Percentiles rank a stretch among this genome's conserved stretches.
phyloP scores from a whole-genome alignment of 139 green algal genomes.

The Yamagishiella unicocca region DNA sequence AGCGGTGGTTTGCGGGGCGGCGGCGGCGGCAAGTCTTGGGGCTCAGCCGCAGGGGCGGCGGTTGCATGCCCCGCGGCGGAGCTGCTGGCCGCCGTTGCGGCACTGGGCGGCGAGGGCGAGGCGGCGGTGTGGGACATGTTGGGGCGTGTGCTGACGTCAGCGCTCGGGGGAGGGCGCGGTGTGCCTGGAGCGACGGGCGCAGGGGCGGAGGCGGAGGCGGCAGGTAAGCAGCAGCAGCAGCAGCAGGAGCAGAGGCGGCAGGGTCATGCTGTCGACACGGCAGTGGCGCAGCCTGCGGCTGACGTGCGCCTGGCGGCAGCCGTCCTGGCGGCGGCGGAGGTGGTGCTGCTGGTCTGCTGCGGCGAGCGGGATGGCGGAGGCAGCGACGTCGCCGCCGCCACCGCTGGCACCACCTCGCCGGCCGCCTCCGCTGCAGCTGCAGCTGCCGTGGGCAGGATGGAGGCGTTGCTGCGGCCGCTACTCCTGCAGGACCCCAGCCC shows the following conservation, averaged over 20 bases:
- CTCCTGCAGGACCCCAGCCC: background rate
- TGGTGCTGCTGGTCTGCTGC: background rate
- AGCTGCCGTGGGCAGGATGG: background rate
- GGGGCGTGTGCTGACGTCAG: background rate
- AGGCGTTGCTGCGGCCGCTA: background rate
- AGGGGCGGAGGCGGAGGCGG: background rate
- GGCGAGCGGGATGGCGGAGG: background rate
- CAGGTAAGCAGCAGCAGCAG: background rate
- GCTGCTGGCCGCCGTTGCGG: constrained; percentile 15
- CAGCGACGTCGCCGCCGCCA: background rate
- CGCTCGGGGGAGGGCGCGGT: background rate
- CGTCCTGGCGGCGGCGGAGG: constrained; percentile 3
- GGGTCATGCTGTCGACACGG: background rate
- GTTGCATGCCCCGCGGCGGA: background rate
- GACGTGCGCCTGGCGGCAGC: background rate
- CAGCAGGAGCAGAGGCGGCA: background rate
- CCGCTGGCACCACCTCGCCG: background rate
- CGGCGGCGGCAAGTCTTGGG: too few relatives aligned
- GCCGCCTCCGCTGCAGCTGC: background rate
- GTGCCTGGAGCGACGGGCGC: background rate
- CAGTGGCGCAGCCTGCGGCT: background rate
- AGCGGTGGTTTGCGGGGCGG: background rate
- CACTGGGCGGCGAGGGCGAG: constrained; percentile 2
- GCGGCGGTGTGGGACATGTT: constrained; percentile 14
- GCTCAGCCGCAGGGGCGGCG: too few relatives aligned